A percentile compares a stretch with the other conserved stretches of the same genome.
Conservation (phyloP, 2,329 filamentous ascomycete species). For the Dothistroma pini region DNA sequence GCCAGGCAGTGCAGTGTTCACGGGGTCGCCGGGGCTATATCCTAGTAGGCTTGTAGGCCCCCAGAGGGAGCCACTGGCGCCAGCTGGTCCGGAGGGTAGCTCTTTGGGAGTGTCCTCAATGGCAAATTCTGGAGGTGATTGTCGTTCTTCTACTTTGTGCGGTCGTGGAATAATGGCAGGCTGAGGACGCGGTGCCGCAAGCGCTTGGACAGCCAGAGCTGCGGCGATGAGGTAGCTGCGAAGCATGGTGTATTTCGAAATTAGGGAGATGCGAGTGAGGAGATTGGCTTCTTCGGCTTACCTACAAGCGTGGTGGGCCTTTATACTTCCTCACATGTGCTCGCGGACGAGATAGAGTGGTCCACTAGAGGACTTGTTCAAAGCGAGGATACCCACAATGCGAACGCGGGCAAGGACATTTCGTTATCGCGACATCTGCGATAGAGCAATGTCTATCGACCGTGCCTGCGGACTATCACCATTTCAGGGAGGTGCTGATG, state of each 20-base stretch:
- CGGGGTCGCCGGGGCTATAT: constrained; percentile 33
- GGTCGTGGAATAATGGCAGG: constrained; percentile 9
- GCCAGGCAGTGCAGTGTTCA: constrained; percentile 32
- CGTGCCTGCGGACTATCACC: neutral
- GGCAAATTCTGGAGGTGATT: constrained; percentile 22
- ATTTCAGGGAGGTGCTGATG: neutral
- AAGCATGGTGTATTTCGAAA: neutral
- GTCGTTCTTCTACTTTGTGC: constrained; percentile 7
- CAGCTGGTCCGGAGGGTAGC: constrained; percentile 30
- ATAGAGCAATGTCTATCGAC: neutral
- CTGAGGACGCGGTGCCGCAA: constrained; percentile 5
- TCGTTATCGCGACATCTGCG: neutral
- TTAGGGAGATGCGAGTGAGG: neutral
- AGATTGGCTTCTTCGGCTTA: neutral
- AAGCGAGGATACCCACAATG: too few species aligned
- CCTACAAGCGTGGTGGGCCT: neutral
- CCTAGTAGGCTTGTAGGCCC: constrained; percentile 34
- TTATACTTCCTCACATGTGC: neutral
- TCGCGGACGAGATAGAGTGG: neutral
- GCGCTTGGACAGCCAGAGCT: neutral
- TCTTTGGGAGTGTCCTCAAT: constrained; percentile 7
- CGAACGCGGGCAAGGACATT: neutral
- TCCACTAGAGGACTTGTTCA: neutral
- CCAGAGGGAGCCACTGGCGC: constrained; percentile 36
- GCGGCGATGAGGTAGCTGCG: neutral